phyloP scores from a whole-genome alignment of 805 yeast species.

The Kodamaea restingae region DNA sequence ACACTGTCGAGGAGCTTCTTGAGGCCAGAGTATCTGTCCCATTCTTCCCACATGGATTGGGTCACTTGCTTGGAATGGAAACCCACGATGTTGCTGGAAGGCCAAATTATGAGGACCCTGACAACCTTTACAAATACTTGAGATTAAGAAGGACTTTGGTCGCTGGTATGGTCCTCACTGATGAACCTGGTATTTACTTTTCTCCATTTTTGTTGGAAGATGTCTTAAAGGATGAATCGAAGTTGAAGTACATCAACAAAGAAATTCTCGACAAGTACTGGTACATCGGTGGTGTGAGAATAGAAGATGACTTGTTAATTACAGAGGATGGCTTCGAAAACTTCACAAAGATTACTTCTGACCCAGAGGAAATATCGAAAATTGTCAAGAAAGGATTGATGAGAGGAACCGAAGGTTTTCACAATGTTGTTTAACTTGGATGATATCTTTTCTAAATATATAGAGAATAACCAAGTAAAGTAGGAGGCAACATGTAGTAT shows the following conservation, averaged over 20 bases:
- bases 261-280: conserved; percentile 71
- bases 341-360: conserved; percentile 77
- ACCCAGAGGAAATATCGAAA: conserved; percentile 73
- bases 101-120: conserved; percentile 80
- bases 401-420: conserved; percentile 63
- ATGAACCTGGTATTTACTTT: conserved; percentile 94
- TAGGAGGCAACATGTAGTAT: not conserved
- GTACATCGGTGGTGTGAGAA: conserved; percentile 95
- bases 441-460: not conserved
- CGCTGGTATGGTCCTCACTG: conserved; percentile 82
- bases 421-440: conserved; percentile 37
- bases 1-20: conserved; percentile 59
- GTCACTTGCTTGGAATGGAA: conserved; percentile 91
- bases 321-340: conserved; percentile 76
- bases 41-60: conserved; percentile 94
- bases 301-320: conserved; percentile 87
- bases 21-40: conserved; percentile 67
- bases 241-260: conserved; percentile 55
- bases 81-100: conserved; percentile 94
- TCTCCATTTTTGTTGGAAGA: conserved; percentile 75
- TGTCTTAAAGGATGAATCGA: conserved; percentile 45
- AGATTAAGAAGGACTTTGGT: conserved; percentile 73
- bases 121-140: conserved; percentile 70
- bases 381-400: conserved; percentile 70
- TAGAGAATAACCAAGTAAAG: not conserved